Evolutionary conservation across 2,329 filamentous ascomycete genomes (phyloP).

Genomic region (Penicillium sp.): DNA sequence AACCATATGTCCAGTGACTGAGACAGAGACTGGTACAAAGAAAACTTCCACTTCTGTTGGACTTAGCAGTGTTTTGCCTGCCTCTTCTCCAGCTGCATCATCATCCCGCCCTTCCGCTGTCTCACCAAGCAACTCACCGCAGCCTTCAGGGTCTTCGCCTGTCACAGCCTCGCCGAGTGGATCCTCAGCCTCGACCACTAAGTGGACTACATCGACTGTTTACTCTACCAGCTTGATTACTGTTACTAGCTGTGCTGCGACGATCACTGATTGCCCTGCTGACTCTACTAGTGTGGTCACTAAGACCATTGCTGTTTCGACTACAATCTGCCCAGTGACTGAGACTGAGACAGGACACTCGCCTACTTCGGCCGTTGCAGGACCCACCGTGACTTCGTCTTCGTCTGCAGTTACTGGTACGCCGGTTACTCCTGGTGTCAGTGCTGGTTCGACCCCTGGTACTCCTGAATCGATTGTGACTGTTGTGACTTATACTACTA

Average conservation of each 20-base stretch:
- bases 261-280: conserved; percentile 53
- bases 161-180: background rate
- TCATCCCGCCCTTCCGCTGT: background rate
- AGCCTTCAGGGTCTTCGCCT: background rate
- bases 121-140: background rate
- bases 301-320: conserved; percentile 1
- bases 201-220: conserved; percentile 39
- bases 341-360: conserved; percentile 9
- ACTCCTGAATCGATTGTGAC: conserved; percentile 8
- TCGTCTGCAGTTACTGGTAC: background rate
- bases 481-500: conserved; percentile 29
- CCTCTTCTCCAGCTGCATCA: background rate
- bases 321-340: conserved; percentile 8
- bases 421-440: background rate
- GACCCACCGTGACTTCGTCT: background rate
- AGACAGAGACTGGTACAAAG: conserved; percentile 9
- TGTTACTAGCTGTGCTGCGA: conserved; percentile 43
- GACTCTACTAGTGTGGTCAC: conserved; percentile 28
- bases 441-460: background rate
- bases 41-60: background rate
- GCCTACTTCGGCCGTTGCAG: background rate
- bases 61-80: background rate
- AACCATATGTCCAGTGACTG: conserved; percentile 7
- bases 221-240: conserved; percentile 40
- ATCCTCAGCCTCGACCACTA: background rate